These are phyloP conservation scores for Euryodendron excelsum DNA, from an alignment of 148 eudicot genomes.

Conservation along the genomic window DNA sequence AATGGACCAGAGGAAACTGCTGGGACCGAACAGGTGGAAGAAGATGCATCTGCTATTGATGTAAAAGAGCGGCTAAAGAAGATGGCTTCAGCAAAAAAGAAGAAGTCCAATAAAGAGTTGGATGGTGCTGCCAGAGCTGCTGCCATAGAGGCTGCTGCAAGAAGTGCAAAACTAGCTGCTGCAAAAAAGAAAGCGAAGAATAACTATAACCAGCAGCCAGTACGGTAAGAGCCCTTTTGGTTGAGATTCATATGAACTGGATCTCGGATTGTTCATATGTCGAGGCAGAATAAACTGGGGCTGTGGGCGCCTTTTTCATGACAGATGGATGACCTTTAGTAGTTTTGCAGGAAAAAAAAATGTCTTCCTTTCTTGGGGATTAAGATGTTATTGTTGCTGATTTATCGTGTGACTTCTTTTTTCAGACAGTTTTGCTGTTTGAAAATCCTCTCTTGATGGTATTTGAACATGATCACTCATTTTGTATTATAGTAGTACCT, in stretches of 20 bases:
- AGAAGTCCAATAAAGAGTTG: slow-evolving; percentile 54
- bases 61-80: slow-evolving; percentile 61
- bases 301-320: not conserved
- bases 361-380: too few relatives aligned
- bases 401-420: not conserved
- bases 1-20: slow-evolving; percentile 25
- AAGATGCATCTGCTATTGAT: slow-evolving; percentile 44
- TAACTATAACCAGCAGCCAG: slow-evolving; percentile 69
- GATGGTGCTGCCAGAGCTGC: slow-evolving; percentile 50
- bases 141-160: slow-evolving; percentile 58
- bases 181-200: slow-evolving; percentile 70
- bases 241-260: not conserved
- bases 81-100: slow-evolving; percentile 50
- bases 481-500: not conserved
- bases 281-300: not conserved
- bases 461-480: not conserved
- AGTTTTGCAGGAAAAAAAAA: too few relatives aligned
- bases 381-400: not conserved
- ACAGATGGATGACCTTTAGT: slow-evolving; percentile 6
- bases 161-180: slow-evolving; percentile 60
- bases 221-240: slow-evolving; percentile 26
- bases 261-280: slow-evolving; percentile 3
- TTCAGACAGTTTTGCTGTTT: not conserved
- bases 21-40: slow-evolving; percentile 37
- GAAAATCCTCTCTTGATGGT: not conserved